Evolutionary conservation across 73 alveolate species (phyloP), one percentile per base, ranked within the genome.

Genomic region (Loxodes magnus): DNA sequence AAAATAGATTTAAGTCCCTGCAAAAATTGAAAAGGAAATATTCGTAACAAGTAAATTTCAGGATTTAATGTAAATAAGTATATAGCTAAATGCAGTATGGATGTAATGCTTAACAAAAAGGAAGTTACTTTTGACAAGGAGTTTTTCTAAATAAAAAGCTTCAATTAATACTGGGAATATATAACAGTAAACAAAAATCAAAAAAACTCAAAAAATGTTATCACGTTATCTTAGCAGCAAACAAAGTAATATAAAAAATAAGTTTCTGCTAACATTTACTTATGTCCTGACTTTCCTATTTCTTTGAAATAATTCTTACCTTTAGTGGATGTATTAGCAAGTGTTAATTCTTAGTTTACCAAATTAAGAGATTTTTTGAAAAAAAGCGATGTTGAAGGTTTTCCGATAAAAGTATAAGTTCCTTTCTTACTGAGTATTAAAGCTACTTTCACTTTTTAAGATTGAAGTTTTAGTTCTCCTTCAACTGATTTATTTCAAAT

Each of bases 301-400:
- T 23, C 76, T 4, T 10, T 73, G 16, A 46, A 43, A 3, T 38
- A 54, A 14, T 73, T 73, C 46, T 9, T 64, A 4, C 87, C 87
- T 7, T 25, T 73, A 26, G 27, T 73, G 6, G 46, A 56, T 5
- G 69, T 73, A 30, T 37, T 73, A 7, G 44, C 72, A 19, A 43
- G 54, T 24, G 50, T 64, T 17, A 41, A 67, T 15, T 65, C 64
- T 27, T 38, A 73, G 30, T 62, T 69, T 4, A 22, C 62, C 5
- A 51, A 67, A 17, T 36, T 73, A 31, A 60, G 50, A 27, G 60
- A 69, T 10, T 67, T 54, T 50, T 39, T 73, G n/a, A 15, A 19
- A n/a, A 16, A 16, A 10, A 25, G 59, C 46, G n/a, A 9, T 15
- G 39, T 25, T n/a, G 17, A 5, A 12, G 59, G 59, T 1, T 46